Conservation (phyloP, 2,329 filamentous ascomycete genomes). For the Kalmusia sp. region DNA sequence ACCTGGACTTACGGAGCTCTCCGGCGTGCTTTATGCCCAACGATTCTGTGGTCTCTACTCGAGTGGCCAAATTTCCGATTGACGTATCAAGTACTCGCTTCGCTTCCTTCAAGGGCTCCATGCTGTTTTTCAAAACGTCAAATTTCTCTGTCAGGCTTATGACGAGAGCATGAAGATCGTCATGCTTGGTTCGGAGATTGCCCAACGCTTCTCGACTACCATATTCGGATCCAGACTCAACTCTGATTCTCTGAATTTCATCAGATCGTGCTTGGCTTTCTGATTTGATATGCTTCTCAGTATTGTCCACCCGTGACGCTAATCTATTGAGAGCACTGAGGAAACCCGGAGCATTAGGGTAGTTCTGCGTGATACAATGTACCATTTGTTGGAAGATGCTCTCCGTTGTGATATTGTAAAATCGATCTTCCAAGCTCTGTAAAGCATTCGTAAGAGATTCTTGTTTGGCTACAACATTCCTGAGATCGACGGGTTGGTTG, state of each 20-base stretch:
- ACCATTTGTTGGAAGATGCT: slow-evolving; percentile 20
- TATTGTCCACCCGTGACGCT: neutral
- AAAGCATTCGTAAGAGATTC: neutral
- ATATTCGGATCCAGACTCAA: neutral
- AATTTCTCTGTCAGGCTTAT: neutral
- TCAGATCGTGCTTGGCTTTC: neutral
- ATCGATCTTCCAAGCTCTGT: slow-evolving; percentile 14
- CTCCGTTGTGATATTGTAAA: slow-evolving; percentile 21
- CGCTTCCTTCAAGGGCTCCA: neutral
- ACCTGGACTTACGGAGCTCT: too few relatives aligned
- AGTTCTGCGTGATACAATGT: slow-evolving; percentile 17
- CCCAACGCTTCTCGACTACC: neutral
- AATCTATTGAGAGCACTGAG: neutral
- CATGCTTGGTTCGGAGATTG: neutral
- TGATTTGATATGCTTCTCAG: neutral
- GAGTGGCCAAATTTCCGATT: too few relatives aligned
- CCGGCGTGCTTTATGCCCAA: too few relatives aligned
- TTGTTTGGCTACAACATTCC: neutral
- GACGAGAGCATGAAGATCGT: neutral
- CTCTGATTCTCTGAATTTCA: neutral
- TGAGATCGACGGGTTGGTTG: too few relatives aligned
- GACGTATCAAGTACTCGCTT: too few relatives aligned
- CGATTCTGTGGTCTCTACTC: too few relatives aligned
- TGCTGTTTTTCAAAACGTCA: neutral
- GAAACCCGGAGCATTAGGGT: slow-evolving; percentile 13